phyloP scores from a whole-genome alignment of 2,329 filamentous ascomycete genomes.

The Curvularia verruculosa region DNA sequence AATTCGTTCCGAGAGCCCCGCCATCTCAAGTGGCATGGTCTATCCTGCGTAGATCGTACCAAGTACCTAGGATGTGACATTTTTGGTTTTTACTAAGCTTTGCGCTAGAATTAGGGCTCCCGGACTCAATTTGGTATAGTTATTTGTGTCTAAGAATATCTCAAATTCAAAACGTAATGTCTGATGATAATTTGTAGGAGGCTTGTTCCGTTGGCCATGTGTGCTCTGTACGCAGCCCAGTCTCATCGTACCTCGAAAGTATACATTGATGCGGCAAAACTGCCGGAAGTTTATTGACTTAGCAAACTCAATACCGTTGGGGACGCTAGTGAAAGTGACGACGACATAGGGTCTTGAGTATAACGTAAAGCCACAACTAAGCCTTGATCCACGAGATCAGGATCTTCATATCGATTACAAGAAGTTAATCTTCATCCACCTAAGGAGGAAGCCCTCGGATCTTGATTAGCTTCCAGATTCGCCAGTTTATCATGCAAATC shows the following conservation, averaged over 20 bases:
- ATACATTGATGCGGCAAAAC: background rate
- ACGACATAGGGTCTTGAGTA: background rate
- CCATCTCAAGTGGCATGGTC: background rate
- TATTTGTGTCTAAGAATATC: background rate
- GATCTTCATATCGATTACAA: background rate
- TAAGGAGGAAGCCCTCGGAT: background rate
- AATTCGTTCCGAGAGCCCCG: slow-evolving; percentile 25
- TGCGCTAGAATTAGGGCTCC: background rate
- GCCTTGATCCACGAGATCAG: background rate
- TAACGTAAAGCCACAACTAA: background rate
- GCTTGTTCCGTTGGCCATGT: background rate
- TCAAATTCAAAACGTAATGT: background rate
- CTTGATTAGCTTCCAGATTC: background rate
- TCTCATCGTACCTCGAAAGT: background rate
- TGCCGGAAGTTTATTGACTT: background rate
- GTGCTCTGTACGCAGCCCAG: too few species aligned
- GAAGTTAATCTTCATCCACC: background rate
- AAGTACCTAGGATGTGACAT: background rate
- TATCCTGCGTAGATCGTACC: slow-evolving; percentile 1
- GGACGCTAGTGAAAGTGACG: background rate
- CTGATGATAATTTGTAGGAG: background rate
- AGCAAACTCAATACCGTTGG: background rate
- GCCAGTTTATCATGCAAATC: too few species aligned
- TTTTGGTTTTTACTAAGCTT: background rate
- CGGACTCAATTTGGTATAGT: background rate